Percentiles rank a stretch among this genome's conserved stretches.
Evolutionary conservation across 176 grass and related monocot species (phyloP).

Genomic region (Saccharum officinarum): DNA sequence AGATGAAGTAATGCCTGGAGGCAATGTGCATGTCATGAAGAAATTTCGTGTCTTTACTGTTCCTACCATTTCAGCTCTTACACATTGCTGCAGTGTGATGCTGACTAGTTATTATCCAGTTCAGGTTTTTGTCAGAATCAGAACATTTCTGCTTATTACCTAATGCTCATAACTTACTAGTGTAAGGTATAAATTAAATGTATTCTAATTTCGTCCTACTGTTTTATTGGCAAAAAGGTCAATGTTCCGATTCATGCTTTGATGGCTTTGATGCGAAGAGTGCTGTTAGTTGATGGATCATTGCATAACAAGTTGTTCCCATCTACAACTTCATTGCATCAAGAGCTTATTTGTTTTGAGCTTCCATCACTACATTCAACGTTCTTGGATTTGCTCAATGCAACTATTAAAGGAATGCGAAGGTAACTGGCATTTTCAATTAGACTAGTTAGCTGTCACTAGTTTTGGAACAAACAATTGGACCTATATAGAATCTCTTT

Average conservation of each 20-base stretch:
- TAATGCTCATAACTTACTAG: constrained; percentile 21
- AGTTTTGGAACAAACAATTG: neutral
- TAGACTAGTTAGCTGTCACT: constrained; percentile 9
- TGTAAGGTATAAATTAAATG: neutral
- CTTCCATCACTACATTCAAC: constrained; percentile 71
- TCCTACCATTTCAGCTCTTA: constrained; percentile 69
- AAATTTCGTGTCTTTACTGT: constrained; percentile 55
- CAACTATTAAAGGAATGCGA: constrained; percentile 74
- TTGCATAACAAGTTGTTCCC: constrained; percentile 57
- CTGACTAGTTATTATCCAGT: constrained; percentile 77
- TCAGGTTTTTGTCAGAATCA: constrained; percentile 68
- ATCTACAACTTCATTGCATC: constrained; percentile 88
- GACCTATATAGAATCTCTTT: constrained; percentile 6
- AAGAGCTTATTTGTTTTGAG: constrained; percentile 90
- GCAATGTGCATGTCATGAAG: constrained; percentile 59
- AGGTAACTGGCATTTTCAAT: constrained; percentile 54
- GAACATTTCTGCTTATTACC: constrained; percentile 20
- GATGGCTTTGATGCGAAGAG: constrained; percentile 62
- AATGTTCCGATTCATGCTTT: constrained; percentile 62
- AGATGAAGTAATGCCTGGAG: constrained; percentile 41
- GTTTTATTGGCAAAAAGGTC: constrained; percentile 53
- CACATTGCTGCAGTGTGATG: constrained; percentile 73
- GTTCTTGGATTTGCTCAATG: constrained; percentile 78
- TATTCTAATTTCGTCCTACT: neutral
- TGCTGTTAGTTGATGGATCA: constrained; percentile 71